A percentile compares a stretch with the other conserved stretches of the same genome.
These are phyloP conservation scores for Pseudogymnoascus sp. DNA, from an alignment of 2,329 filamentous ascomycete genomes.

Conservation along the genomic window DNA sequence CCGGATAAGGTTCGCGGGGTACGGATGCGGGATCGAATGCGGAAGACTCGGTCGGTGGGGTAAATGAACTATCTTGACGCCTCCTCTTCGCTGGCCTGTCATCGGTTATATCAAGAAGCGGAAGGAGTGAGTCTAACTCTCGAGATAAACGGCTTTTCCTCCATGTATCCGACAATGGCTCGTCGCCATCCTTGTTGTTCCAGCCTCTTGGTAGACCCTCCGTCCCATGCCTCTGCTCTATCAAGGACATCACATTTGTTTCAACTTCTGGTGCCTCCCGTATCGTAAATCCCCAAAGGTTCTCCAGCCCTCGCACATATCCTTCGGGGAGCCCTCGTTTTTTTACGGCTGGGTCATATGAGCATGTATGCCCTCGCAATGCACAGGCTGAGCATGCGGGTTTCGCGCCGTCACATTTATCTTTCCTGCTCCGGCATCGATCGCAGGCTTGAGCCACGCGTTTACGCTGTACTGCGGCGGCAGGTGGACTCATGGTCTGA, in stretches of 20 bases:
- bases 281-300: conserved; percentile 12
- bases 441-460: conserved; percentile 47
- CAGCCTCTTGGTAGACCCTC: conserved; percentile 26
- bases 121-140: conserved; percentile 6
- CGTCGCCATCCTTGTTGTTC: conserved; percentile 36
- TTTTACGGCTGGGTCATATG: conserved; percentile 62
- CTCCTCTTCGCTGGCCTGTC: conserved; percentile 9
- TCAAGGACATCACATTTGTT: conserved; percentile 10
- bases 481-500: background rate
- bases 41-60: conserved; percentile 18
- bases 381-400: conserved; percentile 61
- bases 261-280: conserved; percentile 11
- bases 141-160: conserved; percentile 13
- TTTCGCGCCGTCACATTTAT: conserved; percentile 65
- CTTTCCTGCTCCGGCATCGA: conserved; percentile 57
- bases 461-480: background rate
- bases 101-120: conserved; percentile 6
- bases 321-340: conserved; percentile 69
- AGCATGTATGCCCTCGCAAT: conserved; percentile 53
- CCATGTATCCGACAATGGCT: conserved; percentile 31
- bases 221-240: conserved; percentile 26
- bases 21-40: conserved; percentile 11
- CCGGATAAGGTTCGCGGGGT: background rate
- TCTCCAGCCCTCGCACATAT: conserved; percentile 63
- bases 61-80: conserved; percentile 18